Conservation (phyloP, 2,329 filamentous ascomycete genomes). For the Triangularia setosa region DNA sequence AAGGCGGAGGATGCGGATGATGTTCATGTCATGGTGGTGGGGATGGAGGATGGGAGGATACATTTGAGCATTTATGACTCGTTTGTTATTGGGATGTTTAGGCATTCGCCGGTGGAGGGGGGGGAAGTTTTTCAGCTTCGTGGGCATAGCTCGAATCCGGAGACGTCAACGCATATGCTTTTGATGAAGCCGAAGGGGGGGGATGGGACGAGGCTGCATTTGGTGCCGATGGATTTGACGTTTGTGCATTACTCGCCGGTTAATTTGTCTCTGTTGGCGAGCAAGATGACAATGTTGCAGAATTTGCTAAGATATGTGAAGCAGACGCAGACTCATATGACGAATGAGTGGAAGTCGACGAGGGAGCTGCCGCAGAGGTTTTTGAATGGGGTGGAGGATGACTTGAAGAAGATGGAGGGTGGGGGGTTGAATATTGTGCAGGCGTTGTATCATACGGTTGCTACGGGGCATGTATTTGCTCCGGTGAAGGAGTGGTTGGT, state of each 20-base stretch:
- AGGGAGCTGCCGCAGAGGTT: constrained; percentile 77
- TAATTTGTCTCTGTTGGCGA: constrained; percentile 78
- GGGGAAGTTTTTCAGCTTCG: constrained; percentile 37
- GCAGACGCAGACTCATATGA: constrained; percentile 75
- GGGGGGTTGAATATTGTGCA: constrained; percentile 63
- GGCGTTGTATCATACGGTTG: constrained; percentile 77
- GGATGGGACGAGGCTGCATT: constrained; percentile 44
- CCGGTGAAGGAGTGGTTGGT: constrained; percentile 83
- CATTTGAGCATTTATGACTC: constrained; percentile 83
- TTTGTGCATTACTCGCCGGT: constrained; percentile 76
- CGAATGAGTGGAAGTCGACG: constrained; percentile 77
- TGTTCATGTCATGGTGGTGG: constrained; percentile 76
- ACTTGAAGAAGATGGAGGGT: constrained; percentile 59
- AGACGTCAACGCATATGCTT: constrained; percentile 72
- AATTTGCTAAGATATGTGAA: constrained; percentile 81
- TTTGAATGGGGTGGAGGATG: constrained; percentile 70
- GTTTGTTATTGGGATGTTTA: constrained; percentile 69
- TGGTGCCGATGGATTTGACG: constrained; percentile 78
- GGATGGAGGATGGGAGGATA: constrained; percentile 65
- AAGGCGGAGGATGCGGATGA: constrained; percentile 64
- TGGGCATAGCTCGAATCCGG: constrained; percentile 67
- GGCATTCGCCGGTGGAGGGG: constrained; percentile 37
- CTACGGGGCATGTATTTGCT: constrained; percentile 75
- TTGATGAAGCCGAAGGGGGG: constrained; percentile 46
- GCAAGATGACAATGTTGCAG: constrained; percentile 81